Evolutionary conservation across 2,329 filamentous ascomycete species (phyloP).

Genomic region (Trichophyton benhamiae): DNA sequence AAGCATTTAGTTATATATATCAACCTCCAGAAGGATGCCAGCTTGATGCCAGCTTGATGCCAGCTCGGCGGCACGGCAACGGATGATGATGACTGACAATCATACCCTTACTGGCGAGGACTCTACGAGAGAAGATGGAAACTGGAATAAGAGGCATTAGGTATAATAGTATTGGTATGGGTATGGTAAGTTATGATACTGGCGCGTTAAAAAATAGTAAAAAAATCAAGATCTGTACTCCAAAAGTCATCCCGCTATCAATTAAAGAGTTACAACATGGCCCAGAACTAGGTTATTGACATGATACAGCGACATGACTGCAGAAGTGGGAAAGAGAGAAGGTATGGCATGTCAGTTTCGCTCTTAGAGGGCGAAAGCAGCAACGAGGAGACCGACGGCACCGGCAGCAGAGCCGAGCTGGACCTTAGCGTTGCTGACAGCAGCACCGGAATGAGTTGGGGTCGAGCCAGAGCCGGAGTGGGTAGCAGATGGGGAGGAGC

Average conservation of each 20-base stretch:
- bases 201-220: background rate
- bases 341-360: background rate
- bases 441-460: conserved; percentile 7
- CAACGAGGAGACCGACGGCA: conserved; percentile 25
- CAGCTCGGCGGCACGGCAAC: too few relatives aligned
- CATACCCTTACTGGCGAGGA: too few relatives aligned
- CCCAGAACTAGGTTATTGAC: background rate
- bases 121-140: background rate
- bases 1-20: too few relatives aligned
- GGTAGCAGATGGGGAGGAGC: too few relatives aligned
- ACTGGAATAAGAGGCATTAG: background rate
- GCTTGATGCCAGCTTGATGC: too few relatives aligned
- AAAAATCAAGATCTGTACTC: background rate
- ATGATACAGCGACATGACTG: background rate
- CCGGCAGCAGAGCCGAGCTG: conserved; percentile 22
- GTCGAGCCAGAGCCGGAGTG: conserved; percentile 8
- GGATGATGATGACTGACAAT: too few relatives aligned
- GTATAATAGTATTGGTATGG: background rate
- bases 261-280: conserved; percentile 3
- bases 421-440: background rate
- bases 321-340: too few relatives aligned
- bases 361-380: conserved; percentile 27
- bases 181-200: background rate
- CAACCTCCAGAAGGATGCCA: too few relatives aligned
- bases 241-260: background rate